Conservation (phyloP, 768 basidiomycete species). For the Boletus vinaceobasis region DNA sequence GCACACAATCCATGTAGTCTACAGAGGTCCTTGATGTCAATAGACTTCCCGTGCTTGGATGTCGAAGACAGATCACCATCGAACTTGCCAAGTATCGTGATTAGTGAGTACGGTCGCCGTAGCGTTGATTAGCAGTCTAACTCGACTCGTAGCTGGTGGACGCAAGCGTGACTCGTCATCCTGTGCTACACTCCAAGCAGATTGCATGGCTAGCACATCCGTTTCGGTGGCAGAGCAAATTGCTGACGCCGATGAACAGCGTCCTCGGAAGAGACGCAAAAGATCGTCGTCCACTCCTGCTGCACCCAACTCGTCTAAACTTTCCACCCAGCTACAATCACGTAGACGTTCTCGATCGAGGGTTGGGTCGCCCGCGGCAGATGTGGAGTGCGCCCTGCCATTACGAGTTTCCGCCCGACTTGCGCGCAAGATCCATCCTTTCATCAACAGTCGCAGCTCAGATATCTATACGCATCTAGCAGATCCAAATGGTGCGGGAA, state of each 20-base stretch:
- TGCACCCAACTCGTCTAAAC: conserved; percentile 8
- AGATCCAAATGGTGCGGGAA: conserved; percentile 12
- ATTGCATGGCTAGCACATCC: background rate
- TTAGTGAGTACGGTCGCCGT: conserved; percentile 9
- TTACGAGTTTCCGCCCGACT: conserved; percentile 22
- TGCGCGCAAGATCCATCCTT: conserved; percentile 17
- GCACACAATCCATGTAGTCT: background rate
- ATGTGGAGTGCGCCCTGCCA: conserved; percentile 1
- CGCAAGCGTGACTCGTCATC: conserved; percentile 17
- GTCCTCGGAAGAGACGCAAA: conserved; percentile 20
- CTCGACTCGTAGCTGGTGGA: conserved; percentile 10
- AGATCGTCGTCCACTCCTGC: conserved; percentile 21
- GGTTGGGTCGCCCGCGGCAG: conserved; percentile 11
- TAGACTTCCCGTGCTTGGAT: conserved; percentile 11
- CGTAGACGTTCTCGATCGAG: conserved; percentile 17
- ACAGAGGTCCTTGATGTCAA: background rate
- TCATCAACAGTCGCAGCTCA: conserved; percentile 10
- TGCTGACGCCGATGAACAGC: conserved; percentile 1
- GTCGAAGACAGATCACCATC: conserved; percentile 3
- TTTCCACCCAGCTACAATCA: conserved; percentile 2
- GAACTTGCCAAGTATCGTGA: conserved; percentile 3
- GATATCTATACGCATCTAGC: conserved; percentile 32
- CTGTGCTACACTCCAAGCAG: background rate
- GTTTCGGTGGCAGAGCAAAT: background rate
- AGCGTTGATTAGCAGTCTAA: background rate